Percentiles rank a stretch among this genome's conserved stretches.
phyloP scores from a whole-genome alignment of 2,329 filamentous ascomycete species.

The Ascochyta lentis region DNA sequence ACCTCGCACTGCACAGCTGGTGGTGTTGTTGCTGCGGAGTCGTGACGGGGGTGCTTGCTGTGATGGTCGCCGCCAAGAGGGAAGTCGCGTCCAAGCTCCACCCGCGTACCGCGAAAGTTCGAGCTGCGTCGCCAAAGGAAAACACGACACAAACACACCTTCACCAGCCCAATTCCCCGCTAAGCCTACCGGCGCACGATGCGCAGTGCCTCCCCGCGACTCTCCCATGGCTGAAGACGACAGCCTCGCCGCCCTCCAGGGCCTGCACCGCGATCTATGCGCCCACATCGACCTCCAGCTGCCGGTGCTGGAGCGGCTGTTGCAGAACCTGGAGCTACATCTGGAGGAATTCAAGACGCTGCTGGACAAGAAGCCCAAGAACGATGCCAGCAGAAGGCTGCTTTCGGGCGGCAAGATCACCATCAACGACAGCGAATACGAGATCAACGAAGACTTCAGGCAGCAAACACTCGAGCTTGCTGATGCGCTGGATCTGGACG shows the following conservation, averaged over 20 bases:
- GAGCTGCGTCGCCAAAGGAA: constrained; percentile 27
- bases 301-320: constrained; percentile 72
- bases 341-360: constrained; percentile 72
- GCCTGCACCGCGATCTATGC: constrained; percentile 83
- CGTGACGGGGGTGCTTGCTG: constrained; percentile 23
- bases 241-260: constrained; percentile 78
- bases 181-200: constrained; percentile 35
- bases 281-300: constrained; percentile 75
- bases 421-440: constrained; percentile 75
- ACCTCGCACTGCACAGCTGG: background rate
- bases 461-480: constrained; percentile 81
- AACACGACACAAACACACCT: constrained; percentile 31
- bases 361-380: constrained; percentile 77
- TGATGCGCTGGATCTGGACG: constrained; percentile 89
- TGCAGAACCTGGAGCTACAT: constrained; percentile 69
- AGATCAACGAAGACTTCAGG: constrained; percentile 85
- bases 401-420: constrained; percentile 71
- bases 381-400: constrained; percentile 69
- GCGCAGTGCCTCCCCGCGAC: constrained; percentile 32
- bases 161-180: constrained; percentile 8
- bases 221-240: constrained; percentile 73
- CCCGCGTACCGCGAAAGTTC: constrained; percentile 36
- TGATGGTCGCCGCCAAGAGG: constrained; percentile 16
- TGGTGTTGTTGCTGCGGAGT: constrained; percentile 25
- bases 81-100: constrained; percentile 34